Base-by-base conservation (phyloP, 2,329 filamentous ascomycete genomes). In the Beauveria scarabaeidicola region DNA sequence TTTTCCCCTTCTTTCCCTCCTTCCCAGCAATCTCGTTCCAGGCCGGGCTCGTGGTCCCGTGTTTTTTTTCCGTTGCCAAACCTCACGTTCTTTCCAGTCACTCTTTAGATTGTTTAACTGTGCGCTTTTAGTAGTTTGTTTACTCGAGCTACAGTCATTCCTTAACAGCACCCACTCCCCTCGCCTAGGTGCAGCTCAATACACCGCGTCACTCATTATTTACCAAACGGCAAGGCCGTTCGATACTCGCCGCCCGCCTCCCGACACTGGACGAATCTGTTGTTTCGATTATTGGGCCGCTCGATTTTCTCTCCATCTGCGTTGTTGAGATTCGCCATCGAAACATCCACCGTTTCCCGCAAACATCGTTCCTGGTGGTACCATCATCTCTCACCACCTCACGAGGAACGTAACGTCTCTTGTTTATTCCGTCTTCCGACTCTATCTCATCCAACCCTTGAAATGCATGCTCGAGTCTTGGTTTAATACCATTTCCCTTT, bases 11-110 rank as follows among this genome's bases (percentile, higher is more conserved):
- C n/a, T 52, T 40, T 51, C 19, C 23, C 56, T 36, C 38, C 29
- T 53, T 44, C 29, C 44, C n/a, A 59, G 56, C 48, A 56, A 59
- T 56, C 43, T 60, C 52, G 59, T 60, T 60, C 59, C 52, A 57
- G 59, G 46, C 46, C 52, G 40, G 59, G 19, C 52, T 56, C 46
- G 59, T 40, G 59, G 59, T 56, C 21, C 40, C 27, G 57, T 59
- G 27, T 40, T 59, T 59, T 59, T 53, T 47, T 19, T 48, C 29
- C 40, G 10, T 58, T 19, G 25, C 17, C 29, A 46, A 47, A 21
- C 50, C 38, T 53, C 50, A 48, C 53, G 32, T 32, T 56, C 53
- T 25, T 56, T 56, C 27, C 44, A 40, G 57, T 59, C 57, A 59
- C 57, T 59, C 57, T n/a, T 59, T 48, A 46, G 17, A 47, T 59